These are phyloP conservation scores for Teratosphaeria pseudoeucalypti DNA, from an alignment of 2,329 filamentous ascomycete species.

Conservation along the genomic window DNA sequence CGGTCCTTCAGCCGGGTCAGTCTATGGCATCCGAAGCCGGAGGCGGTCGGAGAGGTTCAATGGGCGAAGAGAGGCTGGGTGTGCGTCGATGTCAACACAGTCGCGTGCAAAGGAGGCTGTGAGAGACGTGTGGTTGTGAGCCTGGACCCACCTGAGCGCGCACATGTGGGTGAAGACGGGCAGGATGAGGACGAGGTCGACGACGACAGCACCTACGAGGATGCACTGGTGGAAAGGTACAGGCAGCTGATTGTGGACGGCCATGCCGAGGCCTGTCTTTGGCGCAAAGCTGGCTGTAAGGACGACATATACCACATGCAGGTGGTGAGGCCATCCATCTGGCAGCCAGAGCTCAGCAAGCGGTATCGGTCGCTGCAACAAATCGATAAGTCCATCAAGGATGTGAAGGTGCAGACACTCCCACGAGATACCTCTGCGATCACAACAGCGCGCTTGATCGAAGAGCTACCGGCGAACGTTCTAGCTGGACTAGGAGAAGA, in stretches of 20 bases:
- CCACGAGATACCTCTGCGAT: conserved; percentile 5
- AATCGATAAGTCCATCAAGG: conserved; percentile 18
- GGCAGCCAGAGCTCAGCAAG: conserved; percentile 24
- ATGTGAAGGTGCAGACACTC: conserved; percentile 11
- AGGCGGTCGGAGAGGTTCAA: conserved; percentile 74
- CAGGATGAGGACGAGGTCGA: conserved; percentile 39
- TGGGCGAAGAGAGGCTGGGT: conserved; percentile 94
- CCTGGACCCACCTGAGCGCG: conserved; percentile 43
- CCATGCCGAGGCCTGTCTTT: conserved; percentile 74
- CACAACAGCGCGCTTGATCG: conserved; percentile 12
- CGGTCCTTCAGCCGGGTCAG: conserved; percentile 86
- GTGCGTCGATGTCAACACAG: conserved; percentile 71
- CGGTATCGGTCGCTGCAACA: conserved; percentile 16
- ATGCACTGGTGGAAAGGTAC: conserved; percentile 68
- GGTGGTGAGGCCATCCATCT: conserved; percentile 27
- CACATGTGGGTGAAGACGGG: conserved; percentile 40
- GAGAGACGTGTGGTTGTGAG: conserved; percentile 75
- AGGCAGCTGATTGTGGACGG: conserved; percentile 59
- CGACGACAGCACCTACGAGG: conserved; percentile 23
- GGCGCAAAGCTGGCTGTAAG: conserved; percentile 81
- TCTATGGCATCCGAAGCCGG: conserved; percentile 86
- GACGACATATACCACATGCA: conserved; percentile 55
- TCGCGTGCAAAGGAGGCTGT: conserved; percentile 72
- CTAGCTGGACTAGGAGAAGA: conserved; percentile 12
- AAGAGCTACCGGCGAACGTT: conserved; percentile 18